A percentile compares a stretch with the other conserved stretches of the same genome.
Conservation (phyloP, 129 eudicot genomes). For the Centaurea solstitialis region DNA sequence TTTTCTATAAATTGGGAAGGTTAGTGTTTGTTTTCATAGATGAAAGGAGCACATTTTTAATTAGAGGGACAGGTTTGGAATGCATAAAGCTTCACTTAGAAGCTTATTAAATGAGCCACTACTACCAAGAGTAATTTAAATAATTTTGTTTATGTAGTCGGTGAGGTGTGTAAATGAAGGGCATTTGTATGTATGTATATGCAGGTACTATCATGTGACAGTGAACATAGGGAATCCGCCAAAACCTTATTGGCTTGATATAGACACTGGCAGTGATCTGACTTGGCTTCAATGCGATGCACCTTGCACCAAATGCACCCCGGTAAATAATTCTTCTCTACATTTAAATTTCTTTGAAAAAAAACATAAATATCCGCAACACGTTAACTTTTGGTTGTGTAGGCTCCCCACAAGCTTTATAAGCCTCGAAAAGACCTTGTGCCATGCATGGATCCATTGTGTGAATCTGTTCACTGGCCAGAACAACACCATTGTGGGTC, state of each 20-base stretch:
- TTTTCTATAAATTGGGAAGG: too few relatives aligned
- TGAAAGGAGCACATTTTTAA: too few relatives aligned
- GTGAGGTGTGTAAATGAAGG: background rate
- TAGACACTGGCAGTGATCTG: slow-evolving; percentile 85
- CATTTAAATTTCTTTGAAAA: background rate
- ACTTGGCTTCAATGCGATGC: slow-evolving; percentile 93
- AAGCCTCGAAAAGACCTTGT: slow-evolving; percentile 68
- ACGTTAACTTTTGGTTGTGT: slow-evolving; percentile 7
- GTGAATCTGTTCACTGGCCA: slow-evolving; percentile 64
- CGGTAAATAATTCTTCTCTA: slow-evolving; percentile 41
- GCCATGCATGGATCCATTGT: slow-evolving; percentile 67
- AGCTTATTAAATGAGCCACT: too few relatives aligned
- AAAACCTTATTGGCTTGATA: slow-evolving; percentile 63
- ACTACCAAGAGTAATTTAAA: background rate
- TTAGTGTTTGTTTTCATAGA: too few relatives aligned
- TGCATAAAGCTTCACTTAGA: too few relatives aligned
- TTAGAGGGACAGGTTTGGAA: too few relatives aligned
- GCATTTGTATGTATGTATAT: slow-evolving; percentile 12
- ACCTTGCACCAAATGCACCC: slow-evolving; percentile 61
- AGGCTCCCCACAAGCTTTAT: slow-evolving; percentile 92
- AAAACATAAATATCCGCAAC: background rate
- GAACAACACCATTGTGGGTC: slow-evolving; percentile 41
- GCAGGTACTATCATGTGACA: slow-evolving; percentile 65
- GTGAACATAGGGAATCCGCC: slow-evolving; percentile 67
- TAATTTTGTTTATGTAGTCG: background rate